Evolutionary conservation across 805 yeast species (phyloP).

Genomic region (Metschnikowia peoriensis): DNA sequence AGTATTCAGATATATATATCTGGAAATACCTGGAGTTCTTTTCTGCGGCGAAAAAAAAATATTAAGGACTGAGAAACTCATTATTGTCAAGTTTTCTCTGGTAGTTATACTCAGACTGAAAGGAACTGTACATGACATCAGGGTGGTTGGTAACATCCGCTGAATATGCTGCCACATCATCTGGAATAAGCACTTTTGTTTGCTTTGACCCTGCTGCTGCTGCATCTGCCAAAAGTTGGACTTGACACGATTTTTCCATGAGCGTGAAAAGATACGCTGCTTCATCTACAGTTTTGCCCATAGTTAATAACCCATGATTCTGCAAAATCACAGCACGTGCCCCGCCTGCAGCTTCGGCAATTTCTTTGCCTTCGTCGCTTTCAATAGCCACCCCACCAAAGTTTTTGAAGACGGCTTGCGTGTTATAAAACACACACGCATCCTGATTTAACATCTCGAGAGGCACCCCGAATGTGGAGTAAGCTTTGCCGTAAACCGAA

Average conservation of each 20-base stretch:
- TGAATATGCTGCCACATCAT: slow-evolving; percentile 11
- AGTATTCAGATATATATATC: no score
- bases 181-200: slow-evolving; percentile 3
- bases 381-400: slow-evolving; percentile 15
- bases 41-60: no score
- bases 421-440: slow-evolving; percentile 9
- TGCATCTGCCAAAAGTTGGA: slow-evolving; percentile 11
- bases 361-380: slow-evolving; percentile 10
- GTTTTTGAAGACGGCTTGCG: slow-evolving; percentile 7
- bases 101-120: slow-evolving; percentile 12
- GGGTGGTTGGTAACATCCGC: slow-evolving; percentile 8
- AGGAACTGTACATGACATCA: slow-evolving; percentile 10
- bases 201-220: neutral
- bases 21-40: no score
- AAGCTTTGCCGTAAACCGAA: slow-evolving; percentile 12
- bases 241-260: slow-evolving; percentile 12
- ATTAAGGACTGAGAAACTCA: neutral
- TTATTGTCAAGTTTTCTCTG: slow-evolving; percentile 8
- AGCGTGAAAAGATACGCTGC: slow-evolving; percentile 13
- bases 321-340: slow-evolving; percentile 11
- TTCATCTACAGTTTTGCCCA: slow-evolving; percentile 15
- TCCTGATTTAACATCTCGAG: slow-evolving; percentile 14
- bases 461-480: slow-evolving; percentile 6
- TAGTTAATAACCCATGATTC: slow-evolving; percentile 14
- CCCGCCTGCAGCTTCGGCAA: slow-evolving; percentile 7